These are phyloP conservation scores for Amniculicola lignicola DNA, from an alignment of 495 filamentous ascomycete species.

Conservation along the genomic window DNA sequence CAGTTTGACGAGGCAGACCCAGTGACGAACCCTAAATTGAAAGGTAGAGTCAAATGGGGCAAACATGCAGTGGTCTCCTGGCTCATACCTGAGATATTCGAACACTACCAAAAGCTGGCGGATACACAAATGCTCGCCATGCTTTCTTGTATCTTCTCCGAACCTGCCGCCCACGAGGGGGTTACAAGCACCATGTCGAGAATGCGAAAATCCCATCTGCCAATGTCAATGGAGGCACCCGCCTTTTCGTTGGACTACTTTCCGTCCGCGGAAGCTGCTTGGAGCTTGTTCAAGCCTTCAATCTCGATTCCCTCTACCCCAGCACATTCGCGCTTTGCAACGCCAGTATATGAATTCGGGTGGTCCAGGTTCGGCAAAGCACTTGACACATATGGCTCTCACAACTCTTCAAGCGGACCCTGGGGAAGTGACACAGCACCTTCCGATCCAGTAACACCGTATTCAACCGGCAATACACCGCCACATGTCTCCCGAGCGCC, in stretches of 20 bases:
- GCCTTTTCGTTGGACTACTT: constrained; percentile 68
- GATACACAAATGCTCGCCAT: constrained; percentile 95
- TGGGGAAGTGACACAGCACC: constrained; percentile 41
- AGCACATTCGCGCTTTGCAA: constrained; percentile 18
- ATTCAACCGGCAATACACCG: constrained; percentile 65
- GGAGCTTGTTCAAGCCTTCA: constrained; percentile 46
- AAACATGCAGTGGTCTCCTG: constrained; percentile 74
- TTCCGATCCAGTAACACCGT: constrained; percentile 50
- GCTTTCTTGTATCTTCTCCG: constrained; percentile 83
- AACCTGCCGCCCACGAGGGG: constrained; percentile 45
- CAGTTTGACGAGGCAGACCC: constrained; percentile 42
- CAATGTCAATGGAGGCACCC: constrained; percentile 62
- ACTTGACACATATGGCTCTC: constrained; percentile 57
- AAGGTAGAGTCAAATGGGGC: constrained; percentile 78
- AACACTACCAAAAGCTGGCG: constrained; percentile 72
- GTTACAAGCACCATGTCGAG: constrained; percentile 34
- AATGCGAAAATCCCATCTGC: constrained; percentile 49
- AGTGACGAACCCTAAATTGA: constrained; percentile 33
- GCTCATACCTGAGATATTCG: constrained; percentile 62
- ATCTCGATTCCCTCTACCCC: constrained; percentile 46
- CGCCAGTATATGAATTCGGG: constrained; percentile 47
- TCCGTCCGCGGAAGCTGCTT: constrained; percentile 57
- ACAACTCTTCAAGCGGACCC: constrained; percentile 54
- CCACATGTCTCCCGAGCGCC: constrained; percentile 43
- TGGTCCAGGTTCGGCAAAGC: constrained; percentile 52